phyloP scores from a whole-genome alignment of 2,329 filamentous ascomycete species.

The Hymenoscyphus scutula region DNA sequence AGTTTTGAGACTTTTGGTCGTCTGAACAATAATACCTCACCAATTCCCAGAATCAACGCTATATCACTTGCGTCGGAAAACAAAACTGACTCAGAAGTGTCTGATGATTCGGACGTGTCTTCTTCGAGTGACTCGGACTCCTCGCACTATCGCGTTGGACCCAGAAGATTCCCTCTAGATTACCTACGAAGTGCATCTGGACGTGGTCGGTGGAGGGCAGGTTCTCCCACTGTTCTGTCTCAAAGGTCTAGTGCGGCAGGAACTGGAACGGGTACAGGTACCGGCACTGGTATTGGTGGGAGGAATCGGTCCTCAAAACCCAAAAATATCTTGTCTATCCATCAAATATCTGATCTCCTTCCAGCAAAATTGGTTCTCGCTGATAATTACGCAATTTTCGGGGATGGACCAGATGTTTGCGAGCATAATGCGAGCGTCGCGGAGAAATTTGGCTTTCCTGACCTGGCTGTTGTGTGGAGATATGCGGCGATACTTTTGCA shows the following conservation, averaged over 20 bases:
- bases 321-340: constrained; percentile 71
- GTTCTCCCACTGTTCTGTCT: constrained; percentile 35
- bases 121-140: constrained; percentile 38
- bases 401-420: constrained; percentile 77
- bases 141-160: constrained; percentile 32
- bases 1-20: constrained; percentile 65
- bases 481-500: constrained; percentile 75
- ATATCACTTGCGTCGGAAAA: constrained; percentile 36
- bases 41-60: constrained; percentile 42
- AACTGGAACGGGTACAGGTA: constrained; percentile 56
- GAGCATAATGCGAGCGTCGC: constrained; percentile 80
- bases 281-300: constrained; percentile 48
- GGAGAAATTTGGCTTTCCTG: constrained; percentile 63
- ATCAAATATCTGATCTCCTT: constrained; percentile 67
- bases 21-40: constrained; percentile 48
- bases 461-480: constrained; percentile 80
- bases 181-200: constrained; percentile 31
- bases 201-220: constrained; percentile 27
- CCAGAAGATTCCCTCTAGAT: constrained; percentile 28
- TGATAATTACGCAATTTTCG: constrained; percentile 77
- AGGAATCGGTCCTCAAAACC: constrained; percentile 38
- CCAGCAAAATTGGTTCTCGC: constrained; percentile 78
- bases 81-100: constrained; percentile 40
- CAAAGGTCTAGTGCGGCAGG: constrained; percentile 36
- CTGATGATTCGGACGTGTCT: constrained; percentile 34